Evolutionary conservation across 2,329 filamentous ascomycete species (phyloP), one percentile per base, ranked within the genome.

Genomic region (Phaeosphaeria sp.): DNA sequence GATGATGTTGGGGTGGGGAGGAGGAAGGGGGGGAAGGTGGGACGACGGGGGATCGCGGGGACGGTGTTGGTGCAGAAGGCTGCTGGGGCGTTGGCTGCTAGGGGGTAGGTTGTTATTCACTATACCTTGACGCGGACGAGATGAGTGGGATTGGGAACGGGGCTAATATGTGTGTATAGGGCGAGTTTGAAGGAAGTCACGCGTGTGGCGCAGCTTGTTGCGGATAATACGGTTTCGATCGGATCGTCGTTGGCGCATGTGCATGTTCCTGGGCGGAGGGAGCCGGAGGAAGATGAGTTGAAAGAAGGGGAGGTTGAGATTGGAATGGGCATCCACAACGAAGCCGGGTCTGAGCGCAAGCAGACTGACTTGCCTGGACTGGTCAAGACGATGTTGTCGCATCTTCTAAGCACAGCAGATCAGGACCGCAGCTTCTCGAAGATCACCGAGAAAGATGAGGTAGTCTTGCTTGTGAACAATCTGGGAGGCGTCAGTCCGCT

Each of bases 21-120:
- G 57, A 83, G 81, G 51, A 89, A 89, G 74, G 89, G 91, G 11
- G 93, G 94, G n/a, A 97, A 97, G 75, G 94, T 97, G 17, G 94
- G 94, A 1, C 83, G 94, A 51, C 86, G 94, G 72, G 94, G 94
- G 52, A 95, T 98, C 75, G 93, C 92, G 2, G 94, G 94, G 30
- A 96, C 93, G 6, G 91, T 96, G 40, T 81, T 97, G 22, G 91
- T 97, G n/a, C 85, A 93, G 68, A 97, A 98, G 84, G 91, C 96
- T 71, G 85, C 89, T 15, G 93, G 94, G 9, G 94, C 93, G 6
- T 77, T 96, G 68, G 93, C 93, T 3, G 91, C 90, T 25, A 83
- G 82, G 66, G 92, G 92, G 63, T 84, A 72, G 66, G 80, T 48
- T 43, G 36, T 6, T 22, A 6, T 39, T 49, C 4, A 1, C 30